These are phyloP conservation scores for Pseudonectria foliicola DNA, from an alignment of 2,329 filamentous ascomycete genomes.

Conservation along the genomic window DNA sequence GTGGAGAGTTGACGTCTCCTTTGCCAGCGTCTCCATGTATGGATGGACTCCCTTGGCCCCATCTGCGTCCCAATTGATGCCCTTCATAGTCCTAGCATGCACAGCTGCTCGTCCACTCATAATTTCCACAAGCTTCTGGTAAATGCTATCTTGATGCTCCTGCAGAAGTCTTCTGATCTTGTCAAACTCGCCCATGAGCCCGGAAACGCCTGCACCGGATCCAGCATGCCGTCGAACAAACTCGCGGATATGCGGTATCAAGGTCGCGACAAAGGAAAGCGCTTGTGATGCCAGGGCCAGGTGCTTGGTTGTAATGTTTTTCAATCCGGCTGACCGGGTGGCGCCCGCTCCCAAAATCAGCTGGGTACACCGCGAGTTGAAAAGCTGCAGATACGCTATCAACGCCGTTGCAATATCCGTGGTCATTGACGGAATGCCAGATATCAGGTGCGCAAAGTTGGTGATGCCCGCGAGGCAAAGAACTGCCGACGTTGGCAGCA, in stretches of 20 bases:
- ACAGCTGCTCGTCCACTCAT: slow-evolving; percentile 71
- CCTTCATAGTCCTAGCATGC: slow-evolving; percentile 68
- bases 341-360: slow-evolving; percentile 92
- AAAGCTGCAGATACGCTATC: slow-evolving; percentile 80
- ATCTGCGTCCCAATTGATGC: slow-evolving; percentile 63
- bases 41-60: slow-evolving; percentile 42
- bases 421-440: slow-evolving; percentile 83
- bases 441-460: slow-evolving; percentile 73
- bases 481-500: slow-evolving; percentile 77
- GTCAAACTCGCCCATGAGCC: slow-evolving; percentile 77
- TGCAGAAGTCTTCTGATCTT: slow-evolving; percentile 76
- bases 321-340: slow-evolving; percentile 78
- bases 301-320: slow-evolving; percentile 95
- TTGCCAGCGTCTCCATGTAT: slow-evolving; percentile 82
- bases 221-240: slow-evolving; percentile 73
- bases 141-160: slow-evolving; percentile 84
- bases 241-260: slow-evolving; percentile 86
- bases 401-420: slow-evolving; percentile 73
- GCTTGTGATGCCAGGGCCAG: slow-evolving; percentile 87
- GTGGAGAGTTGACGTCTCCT: slow-evolving; percentile 79
- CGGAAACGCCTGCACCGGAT: slow-evolving; percentile 43
- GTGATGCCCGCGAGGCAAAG: slow-evolving; percentile 75
- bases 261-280: slow-evolving; percentile 74
- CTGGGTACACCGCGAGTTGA: slow-evolving; percentile 95
- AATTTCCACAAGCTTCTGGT: slow-evolving; percentile 89